Percentiles rank a stretch among this genome's conserved stretches.
These are phyloP conservation scores for Polyporus tsugae DNA, from an alignment of 1,284 basidiomycete genomes.

Conservation along the genomic window DNA sequence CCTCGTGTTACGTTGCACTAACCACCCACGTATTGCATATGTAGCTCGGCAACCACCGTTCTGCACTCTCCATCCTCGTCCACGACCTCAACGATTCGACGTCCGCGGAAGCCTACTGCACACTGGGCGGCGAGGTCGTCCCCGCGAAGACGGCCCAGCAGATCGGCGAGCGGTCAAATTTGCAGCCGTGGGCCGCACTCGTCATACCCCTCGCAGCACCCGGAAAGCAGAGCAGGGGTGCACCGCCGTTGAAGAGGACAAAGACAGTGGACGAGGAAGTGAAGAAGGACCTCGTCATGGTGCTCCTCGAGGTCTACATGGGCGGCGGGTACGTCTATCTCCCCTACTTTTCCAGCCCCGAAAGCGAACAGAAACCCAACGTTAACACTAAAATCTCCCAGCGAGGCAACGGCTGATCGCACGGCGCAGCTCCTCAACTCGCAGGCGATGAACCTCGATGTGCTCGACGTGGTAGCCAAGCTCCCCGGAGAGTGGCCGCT, in stretches of 20 bases:
- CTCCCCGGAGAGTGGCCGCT: conserved; percentile 84
- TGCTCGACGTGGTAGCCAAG: conserved; percentile 75
- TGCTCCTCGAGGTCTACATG: conserved; percentile 85
- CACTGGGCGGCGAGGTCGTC: conserved; percentile 76
- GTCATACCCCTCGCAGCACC: conserved; percentile 44
- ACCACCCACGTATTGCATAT: neutral
- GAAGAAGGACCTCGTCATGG: conserved; percentile 69
- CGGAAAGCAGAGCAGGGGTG: conserved; percentile 31
- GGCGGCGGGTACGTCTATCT: conserved; percentile 63
- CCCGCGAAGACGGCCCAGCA: conserved; percentile 64
- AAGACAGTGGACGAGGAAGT: conserved; percentile 61
- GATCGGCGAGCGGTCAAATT: conserved; percentile 58
- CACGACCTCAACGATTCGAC: conserved; percentile 75
- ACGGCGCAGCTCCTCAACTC: conserved; percentile 79
- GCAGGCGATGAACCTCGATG: conserved; percentile 82
- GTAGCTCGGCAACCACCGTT: conserved; percentile 71
- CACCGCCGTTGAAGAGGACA: conserved; percentile 43
- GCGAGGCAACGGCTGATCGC: conserved; percentile 56
- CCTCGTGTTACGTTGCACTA: neutral
- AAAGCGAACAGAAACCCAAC: conserved; percentile 5
- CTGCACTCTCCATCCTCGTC: conserved; percentile 75
- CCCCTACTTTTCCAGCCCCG: neutral
- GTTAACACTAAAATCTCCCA: conserved; percentile 36
- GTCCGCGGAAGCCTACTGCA: conserved; percentile 85
- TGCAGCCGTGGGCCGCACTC: conserved; percentile 65